phyloP scores from a whole-genome alignment of 768 basidiomycete genomes.

The Tricholomella constricta region DNA sequence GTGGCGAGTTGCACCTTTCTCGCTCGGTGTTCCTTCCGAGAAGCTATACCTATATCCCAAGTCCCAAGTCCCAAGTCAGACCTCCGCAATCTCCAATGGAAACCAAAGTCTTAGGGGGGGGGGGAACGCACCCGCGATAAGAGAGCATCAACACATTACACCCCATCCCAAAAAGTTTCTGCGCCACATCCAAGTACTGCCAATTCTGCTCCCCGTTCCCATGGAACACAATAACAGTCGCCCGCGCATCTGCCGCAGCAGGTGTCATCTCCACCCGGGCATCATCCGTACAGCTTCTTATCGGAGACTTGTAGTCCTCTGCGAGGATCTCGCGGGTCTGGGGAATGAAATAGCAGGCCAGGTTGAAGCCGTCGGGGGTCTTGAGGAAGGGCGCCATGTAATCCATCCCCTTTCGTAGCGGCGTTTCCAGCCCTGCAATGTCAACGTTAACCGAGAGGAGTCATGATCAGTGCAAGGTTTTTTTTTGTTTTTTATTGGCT shows the following conservation, averaged over 20 bases:
- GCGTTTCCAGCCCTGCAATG: slow-evolving; percentile 7
- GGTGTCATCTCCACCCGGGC: slow-evolving; percentile 16
- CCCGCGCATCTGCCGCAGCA: slow-evolving; percentile 37
- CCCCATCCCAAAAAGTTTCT: slow-evolving; percentile 64
- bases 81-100: too few species aligned
- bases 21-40: slow-evolving; percentile 78
- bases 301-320: not conserved
- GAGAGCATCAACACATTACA: slow-evolving; percentile 89
- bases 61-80: not conserved
- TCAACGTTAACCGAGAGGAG: not conserved
- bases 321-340: slow-evolving; percentile 11
- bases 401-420: slow-evolving; percentile 5
- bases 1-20: slow-evolving; percentile 71
- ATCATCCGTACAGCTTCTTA: not conserved
- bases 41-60: slow-evolving; percentile 65
- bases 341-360: slow-evolving; percentile 17
- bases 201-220: slow-evolving; percentile 79
- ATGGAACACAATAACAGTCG: slow-evolving; percentile 87
- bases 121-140: slow-evolving; percentile 85
- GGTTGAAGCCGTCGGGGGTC: slow-evolving; percentile 17
- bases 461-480: not conserved
- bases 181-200: slow-evolving; percentile 69
- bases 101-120: too few species aligned
- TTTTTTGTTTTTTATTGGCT: too few species aligned
- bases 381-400: slow-evolving; percentile 14